These are phyloP conservation scores for Fusarium acutatum DNA, from an alignment of 2,329 filamentous ascomycete genomes.

Conservation along the genomic window DNA sequence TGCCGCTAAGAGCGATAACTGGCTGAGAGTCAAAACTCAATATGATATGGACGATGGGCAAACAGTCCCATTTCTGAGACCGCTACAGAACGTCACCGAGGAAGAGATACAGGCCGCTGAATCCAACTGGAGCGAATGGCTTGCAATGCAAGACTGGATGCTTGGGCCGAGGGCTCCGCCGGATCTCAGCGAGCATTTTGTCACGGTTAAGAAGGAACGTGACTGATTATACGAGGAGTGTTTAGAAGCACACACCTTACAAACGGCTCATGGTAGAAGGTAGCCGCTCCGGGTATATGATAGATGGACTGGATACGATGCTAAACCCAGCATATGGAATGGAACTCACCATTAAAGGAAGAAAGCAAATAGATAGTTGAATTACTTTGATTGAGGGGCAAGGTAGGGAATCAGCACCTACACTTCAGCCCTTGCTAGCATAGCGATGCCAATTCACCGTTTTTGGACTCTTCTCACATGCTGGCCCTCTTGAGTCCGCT, in stretches of 20 bases:
- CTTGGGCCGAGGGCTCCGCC: constrained; percentile 79
- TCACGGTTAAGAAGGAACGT: constrained; percentile 45
- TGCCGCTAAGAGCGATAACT: constrained; percentile 89
- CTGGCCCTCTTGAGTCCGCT: background rate
- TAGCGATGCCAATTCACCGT: constrained; percentile 18
- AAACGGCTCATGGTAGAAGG: background rate
- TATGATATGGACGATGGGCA: constrained; percentile 90
- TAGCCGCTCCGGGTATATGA: background rate
- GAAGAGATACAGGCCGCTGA: constrained; percentile 86
- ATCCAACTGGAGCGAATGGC: constrained; percentile 89
- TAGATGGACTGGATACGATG: background rate
- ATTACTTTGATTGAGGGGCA: background rate
- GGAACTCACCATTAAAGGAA: background rate
- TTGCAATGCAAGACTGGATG: constrained; percentile 99
- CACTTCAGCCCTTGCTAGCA: constrained; percentile 14
- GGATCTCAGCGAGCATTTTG: constrained; percentile 40
- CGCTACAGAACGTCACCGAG: constrained; percentile 78
- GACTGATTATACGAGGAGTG: background rate
- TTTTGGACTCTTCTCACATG: background rate
- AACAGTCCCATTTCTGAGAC: constrained; percentile 85
- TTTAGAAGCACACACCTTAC: background rate
- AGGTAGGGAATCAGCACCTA: constrained; percentile 30
- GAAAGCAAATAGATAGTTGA: background rate
- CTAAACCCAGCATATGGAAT: background rate
- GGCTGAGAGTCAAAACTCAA: constrained; percentile 86